These are phyloP conservation scores for Cytospora paraplurivora DNA, from an alignment of 2,329 filamentous ascomycete species.

Conservation along the genomic window DNA sequence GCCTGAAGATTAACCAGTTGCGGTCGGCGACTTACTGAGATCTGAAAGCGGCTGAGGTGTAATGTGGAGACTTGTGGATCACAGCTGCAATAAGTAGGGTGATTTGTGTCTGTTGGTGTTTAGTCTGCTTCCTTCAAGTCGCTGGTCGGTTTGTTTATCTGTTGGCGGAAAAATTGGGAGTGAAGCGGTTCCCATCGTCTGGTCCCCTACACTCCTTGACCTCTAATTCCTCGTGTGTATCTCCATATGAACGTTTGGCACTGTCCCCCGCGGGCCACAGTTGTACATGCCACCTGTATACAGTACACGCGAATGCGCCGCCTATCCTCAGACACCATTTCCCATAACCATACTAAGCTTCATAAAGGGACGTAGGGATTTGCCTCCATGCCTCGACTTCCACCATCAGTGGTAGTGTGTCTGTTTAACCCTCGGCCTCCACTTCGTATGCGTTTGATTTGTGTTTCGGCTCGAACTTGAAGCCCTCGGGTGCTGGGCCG, in stretches of 20 bases:
- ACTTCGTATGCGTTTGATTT: slow-evolving; percentile 91
- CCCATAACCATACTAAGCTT: background rate
- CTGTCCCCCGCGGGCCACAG: background rate
- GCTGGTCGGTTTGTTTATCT: too few relatives aligned
- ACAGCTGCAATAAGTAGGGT: too few relatives aligned
- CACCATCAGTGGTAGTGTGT: background rate
- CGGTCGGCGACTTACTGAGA: too few relatives aligned
- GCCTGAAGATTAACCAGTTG: too few relatives aligned
- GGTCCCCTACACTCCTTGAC: background rate
- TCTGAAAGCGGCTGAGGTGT: too few relatives aligned
- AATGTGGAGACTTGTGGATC: too few relatives aligned
- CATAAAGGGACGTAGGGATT: background rate
- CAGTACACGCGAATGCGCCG: background rate
- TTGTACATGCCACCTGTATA: background rate
- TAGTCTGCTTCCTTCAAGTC: too few relatives aligned
- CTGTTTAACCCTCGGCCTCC: slow-evolving; percentile 68
- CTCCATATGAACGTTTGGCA: background rate
- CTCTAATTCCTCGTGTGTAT: background rate
- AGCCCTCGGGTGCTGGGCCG: slow-evolving; percentile 84
- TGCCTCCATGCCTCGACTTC: background rate
- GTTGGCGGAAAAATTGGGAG: too few relatives aligned
- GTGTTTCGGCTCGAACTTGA: slow-evolving; percentile 96
- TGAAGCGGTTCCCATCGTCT: background rate
- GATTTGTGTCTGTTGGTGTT: too few relatives aligned
- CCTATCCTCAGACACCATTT: background rate